These are phyloP conservation scores for Handroanthus guayacan DNA, from an alignment of 257 asterid genomes.

Conservation along the genomic window DNA sequence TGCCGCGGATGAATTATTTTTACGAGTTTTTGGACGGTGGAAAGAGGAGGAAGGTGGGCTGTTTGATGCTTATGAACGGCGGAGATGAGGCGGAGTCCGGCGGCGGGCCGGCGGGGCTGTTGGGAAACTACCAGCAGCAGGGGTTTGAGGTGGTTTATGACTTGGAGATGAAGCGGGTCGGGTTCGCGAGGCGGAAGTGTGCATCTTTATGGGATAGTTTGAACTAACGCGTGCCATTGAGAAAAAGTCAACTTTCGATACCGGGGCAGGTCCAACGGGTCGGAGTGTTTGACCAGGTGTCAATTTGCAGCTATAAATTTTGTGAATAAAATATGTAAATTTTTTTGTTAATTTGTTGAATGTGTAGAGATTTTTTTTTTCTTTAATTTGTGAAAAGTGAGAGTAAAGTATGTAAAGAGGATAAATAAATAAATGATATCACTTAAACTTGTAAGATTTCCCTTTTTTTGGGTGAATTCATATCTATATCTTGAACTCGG, in stretches of 20 bases:
- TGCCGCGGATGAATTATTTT: slow-evolving; percentile 85
- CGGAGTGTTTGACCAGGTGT: too few species aligned
- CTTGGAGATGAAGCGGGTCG: slow-evolving; percentile 72
- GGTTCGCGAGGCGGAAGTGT: slow-evolving; percentile 85
- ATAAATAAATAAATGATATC: too few species aligned
- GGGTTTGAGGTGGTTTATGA: slow-evolving; percentile 98
- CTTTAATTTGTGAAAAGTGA: too few species aligned
- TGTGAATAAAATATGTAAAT: too few species aligned
- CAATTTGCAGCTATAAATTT: too few species aligned
- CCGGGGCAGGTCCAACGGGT: too few species aligned
- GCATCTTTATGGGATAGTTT: slow-evolving; percentile 82
- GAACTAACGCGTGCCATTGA: slow-evolving; percentile 45
- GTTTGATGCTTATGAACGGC: slow-evolving; percentile 88
- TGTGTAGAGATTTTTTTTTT: too few species aligned
- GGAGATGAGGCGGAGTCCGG: slow-evolving; percentile 73
- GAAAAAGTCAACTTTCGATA: neutral
- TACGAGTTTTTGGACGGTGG: slow-evolving; percentile 64
- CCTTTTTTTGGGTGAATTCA: too few species aligned
- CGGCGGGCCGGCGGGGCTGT: slow-evolving; percentile 92
- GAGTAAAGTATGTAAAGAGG: too few species aligned
- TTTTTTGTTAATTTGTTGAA: too few species aligned
- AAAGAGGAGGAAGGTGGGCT: slow-evolving; percentile 62
- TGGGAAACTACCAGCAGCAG: slow-evolving; percentile 96
- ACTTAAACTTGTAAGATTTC: too few species aligned
- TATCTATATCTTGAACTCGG: too few species aligned